Evolutionary conservation across 2,329 filamentous ascomycete genomes (phyloP).

Genomic region (Elsinoe ampelina): DNA sequence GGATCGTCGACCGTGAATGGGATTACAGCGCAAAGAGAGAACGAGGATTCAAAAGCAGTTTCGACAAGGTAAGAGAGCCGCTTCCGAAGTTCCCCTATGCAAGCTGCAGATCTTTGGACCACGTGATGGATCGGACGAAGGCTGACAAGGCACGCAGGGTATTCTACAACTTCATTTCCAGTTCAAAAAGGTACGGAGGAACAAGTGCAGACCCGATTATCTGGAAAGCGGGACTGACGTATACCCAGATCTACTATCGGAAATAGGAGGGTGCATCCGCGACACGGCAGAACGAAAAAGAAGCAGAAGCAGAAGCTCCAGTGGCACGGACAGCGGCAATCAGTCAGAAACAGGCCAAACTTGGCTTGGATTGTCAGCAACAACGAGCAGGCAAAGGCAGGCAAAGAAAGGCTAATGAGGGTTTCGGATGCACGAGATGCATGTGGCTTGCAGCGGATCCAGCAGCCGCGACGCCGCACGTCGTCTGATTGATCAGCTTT

Average conservation of each 20-base stretch:
- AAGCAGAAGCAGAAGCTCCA: neutral
- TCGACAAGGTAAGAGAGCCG: constrained; percentile 69
- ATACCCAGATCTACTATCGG: constrained; percentile 38
- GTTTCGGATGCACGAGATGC: constrained; percentile 5
- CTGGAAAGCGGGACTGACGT: constrained; percentile 16
- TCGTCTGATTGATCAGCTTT: neutral
- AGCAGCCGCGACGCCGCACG: neutral
- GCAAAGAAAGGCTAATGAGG: neutral
- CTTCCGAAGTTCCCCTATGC: constrained; percentile 16
- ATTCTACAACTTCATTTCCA: constrained; percentile 96
- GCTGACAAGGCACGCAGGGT: constrained; percentile 46
- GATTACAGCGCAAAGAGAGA: constrained; percentile 95
- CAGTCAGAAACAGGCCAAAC: neutral
- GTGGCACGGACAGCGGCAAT: neutral
- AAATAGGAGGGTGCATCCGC: constrained; percentile 26
- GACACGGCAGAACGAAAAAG: constrained; percentile 1
- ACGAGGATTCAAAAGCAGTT: constrained; percentile 88
- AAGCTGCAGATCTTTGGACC: constrained; percentile 24
- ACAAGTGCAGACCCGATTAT: constrained; percentile 14
- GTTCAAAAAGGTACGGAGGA: constrained; percentile 74
- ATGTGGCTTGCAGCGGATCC: neutral
- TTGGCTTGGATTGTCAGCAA: neutral
- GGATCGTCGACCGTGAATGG: constrained; percentile 98
- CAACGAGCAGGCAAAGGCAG: neutral
- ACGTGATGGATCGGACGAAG: neutral